Percentiles rank a stretch among this genome's conserved stretches.
phyloP scores from a whole-genome alignment of 2,329 filamentous ascomycete species.

The Sarocladium brachiariae region DNA sequence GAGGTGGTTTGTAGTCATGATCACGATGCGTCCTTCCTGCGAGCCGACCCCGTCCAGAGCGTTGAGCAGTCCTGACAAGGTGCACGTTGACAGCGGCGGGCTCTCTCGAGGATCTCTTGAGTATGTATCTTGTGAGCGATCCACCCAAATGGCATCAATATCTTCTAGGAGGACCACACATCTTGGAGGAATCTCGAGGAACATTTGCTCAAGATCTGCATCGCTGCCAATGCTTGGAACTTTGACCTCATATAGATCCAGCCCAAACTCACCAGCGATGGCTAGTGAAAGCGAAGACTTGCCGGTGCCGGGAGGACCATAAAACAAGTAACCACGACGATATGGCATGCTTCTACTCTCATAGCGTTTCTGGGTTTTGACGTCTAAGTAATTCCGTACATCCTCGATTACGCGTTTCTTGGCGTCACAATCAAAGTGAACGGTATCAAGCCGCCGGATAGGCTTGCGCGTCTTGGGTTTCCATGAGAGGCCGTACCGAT shows the following conservation, averaged over 20 bases:
- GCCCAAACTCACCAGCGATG: conserved; percentile 41
- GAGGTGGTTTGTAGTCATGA: conserved; percentile 67
- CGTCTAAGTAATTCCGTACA: conserved; percentile 45
- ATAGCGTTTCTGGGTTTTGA: conserved; percentile 48
- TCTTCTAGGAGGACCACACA: conserved; percentile 51
- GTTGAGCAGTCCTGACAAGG: conserved; percentile 61
- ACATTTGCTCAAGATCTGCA: conserved; percentile 42
- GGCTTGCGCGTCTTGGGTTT: conserved; percentile 41
- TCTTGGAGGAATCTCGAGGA: conserved; percentile 42
- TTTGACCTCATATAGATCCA: conserved; percentile 43
- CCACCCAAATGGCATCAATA: conserved; percentile 37
- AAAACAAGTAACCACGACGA: conserved; percentile 51
- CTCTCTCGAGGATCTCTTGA: conserved; percentile 16
- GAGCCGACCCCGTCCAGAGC: conserved; percentile 64
- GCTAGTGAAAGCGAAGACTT: conserved; percentile 51
- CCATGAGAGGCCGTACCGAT: conserved; percentile 40
- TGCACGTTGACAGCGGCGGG: conserved; percentile 25
- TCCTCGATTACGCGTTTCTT: conserved; percentile 43
- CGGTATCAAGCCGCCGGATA: conserved; percentile 42
- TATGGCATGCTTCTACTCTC: conserved; percentile 45
- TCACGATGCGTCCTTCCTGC: conserved; percentile 61
- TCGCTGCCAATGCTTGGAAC: conserved; percentile 43
- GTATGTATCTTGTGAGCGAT: conserved; percentile 16
- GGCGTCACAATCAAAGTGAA: conserved; percentile 39
- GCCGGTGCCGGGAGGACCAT: conserved; percentile 56